Base-by-base conservation (phyloP, 441 rosid genomes). In the Syzygium syzygioides region DNA sequence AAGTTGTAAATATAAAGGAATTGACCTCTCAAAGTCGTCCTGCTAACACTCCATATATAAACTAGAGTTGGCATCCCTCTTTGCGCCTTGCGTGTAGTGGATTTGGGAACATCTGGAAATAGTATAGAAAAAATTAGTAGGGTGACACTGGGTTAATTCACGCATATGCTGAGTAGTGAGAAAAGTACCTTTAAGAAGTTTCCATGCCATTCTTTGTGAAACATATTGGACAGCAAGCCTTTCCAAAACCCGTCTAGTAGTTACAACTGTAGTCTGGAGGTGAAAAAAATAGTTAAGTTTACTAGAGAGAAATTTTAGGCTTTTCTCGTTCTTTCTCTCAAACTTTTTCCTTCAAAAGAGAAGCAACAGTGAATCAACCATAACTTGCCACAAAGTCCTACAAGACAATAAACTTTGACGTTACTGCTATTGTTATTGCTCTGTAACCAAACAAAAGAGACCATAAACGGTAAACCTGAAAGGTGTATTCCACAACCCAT, bases 181-280 rank as follows among this genome's bases (percentile, higher is more conserved):
- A 53, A 55, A 86, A 52, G 53, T 95, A 97, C 98, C 99, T 93
- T 97, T 97, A 41, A 98, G 95, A 92, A 98, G 99, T 92, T 98
- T 97, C 99, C 99, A 97, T 45, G 99, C 99, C 94, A 94, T 93
- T 90, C 96, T 94, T 91, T 94, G 98, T 34, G 99, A 98, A 90
- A 94, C 94, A 93, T 96, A 92, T 90, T 94, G 94, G 85, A 95
- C 90, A 87, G 99, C 96, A 91, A 98, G 93, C 93, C 99, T 96
- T 94, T 98, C 99, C 66, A 98, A 93, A 68, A 97, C 55, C 89
- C 99, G 94, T 86, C 99, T 92, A 91, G 99, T 95, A 62, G 99
- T 98, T 68, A 95, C 97, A 89, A 97, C 96, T 55, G 96, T 94
- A 26, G 98, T 96, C 99, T 97, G 93, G 84, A 88, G 90, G 87